phyloP scores from a whole-genome alignment of 768 basidiomycete species.

The Termitomyces sp. region DNA sequence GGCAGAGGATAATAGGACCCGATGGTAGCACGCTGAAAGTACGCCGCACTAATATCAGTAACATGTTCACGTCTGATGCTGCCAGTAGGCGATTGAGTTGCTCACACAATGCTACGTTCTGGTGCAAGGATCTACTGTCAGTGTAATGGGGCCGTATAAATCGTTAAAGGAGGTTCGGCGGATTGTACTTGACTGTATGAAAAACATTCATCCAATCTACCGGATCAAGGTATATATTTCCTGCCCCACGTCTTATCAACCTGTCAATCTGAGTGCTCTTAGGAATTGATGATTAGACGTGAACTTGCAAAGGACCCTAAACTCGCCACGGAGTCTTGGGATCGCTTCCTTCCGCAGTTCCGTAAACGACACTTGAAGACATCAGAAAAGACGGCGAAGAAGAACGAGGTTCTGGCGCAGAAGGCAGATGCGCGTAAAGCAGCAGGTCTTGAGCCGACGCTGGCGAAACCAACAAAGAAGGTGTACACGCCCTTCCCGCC shows the following conservation, averaged over 20 bases:
- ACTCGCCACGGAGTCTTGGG: constrained; percentile 92
- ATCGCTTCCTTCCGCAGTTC: constrained; percentile 96
- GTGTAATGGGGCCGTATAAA: constrained; percentile 96
- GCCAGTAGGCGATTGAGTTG: constrained; percentile 85
- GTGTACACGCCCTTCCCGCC: constrained; percentile 99
- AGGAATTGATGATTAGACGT: constrained; percentile 98
- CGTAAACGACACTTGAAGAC: constrained; percentile 90
- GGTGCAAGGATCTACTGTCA: constrained; percentile 97
- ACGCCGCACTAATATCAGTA: constrained; percentile 15
- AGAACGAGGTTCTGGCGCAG: constrained; percentile 66
- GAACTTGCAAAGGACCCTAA: constrained; percentile 98
- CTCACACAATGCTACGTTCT: constrained; percentile 96
- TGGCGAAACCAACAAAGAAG: constrained; percentile 71
- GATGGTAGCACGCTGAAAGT: constrained; percentile 98
- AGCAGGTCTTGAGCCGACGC: constrained; percentile 57
- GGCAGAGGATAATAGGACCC: constrained; percentile 96
- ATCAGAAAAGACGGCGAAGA: constrained; percentile 89
- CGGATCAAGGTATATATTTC: constrained; percentile 76
- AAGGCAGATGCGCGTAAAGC: constrained; percentile 64
- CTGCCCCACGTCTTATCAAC: background rate
- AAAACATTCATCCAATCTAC: constrained; percentile 98
- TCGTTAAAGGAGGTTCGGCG: constrained; percentile 93
- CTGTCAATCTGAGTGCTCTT: background rate
- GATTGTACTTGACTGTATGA: constrained; percentile 99
- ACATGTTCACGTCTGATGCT: background rate